Base-by-base conservation (phyloP, 495 filamentous ascomycete species). In the Parachaetomium inaequale region DNA sequence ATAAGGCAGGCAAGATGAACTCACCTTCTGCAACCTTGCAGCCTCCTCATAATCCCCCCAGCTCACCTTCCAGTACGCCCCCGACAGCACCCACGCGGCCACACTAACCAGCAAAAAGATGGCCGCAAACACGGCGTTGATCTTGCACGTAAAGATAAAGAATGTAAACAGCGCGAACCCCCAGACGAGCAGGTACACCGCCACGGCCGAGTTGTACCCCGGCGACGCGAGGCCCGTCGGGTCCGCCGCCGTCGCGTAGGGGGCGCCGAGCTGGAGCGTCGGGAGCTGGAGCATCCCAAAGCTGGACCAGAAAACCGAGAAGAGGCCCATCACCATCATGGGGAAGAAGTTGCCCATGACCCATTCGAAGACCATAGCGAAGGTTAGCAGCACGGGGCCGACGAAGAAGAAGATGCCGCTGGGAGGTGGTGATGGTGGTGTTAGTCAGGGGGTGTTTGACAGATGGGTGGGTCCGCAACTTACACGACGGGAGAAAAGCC, bases 241-340 rank as follows among this genome's bases (percentile, higher is more conserved):
- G 38, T 79, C 77, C 32, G 59, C 65, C 2, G 69, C 63, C 0
- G 79, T 78, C 3, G 79, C 70, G 62, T 82, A 83, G 2, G 81
- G 73, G 7, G 69, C 58, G n/a, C 74, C 76, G 21, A 85, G 74
- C 26, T 76, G 76, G 25, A 81, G 76, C 2, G 78, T 80, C 2
- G 82, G 82, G 1, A 83, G 74, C 51, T 84, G 75, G 1, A 85
- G 68, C 47, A 83, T 60, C 25, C 81, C 82, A 58, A 85, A 83
- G 10, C 78, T 80, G 10, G 81, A 65, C 81, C 81, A 83, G 70
- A 83, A 85, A 28, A 84, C 82, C 45, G 76, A 68, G 59, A 84
- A 85, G 31, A 85, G 74, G 10, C 81, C 81, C 76, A 79, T 80
- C 21, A 82, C 79, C 76, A 83, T 84, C 82, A 85, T 79, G 17